Evolutionary conservation across 331 rosid genomes (phyloP), one percentile per base, ranked within the genome.

Genomic region (Quercus lobata): DNA sequence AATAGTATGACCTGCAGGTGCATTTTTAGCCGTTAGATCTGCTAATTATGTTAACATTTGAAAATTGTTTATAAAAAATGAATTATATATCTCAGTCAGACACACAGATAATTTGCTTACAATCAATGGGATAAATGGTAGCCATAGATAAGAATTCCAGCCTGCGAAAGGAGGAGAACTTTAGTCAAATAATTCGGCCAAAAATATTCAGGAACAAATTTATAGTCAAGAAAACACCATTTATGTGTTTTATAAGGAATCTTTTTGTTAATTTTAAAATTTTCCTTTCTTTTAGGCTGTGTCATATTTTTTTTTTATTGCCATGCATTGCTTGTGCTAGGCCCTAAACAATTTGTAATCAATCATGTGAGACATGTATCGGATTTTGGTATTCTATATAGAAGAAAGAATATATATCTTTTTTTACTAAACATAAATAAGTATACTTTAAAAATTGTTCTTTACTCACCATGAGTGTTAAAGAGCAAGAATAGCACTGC

Each of bases 111-210:
- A 75, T 72, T 77, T 75, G 76, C 99, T 95, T 86, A 95, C 99
- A 71, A 95, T 87, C 79, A 95, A 80, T 11, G 99, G 98, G 49
- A 93, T 55, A 35, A 93, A 90, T 14, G 99, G 98, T 15, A 91
- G 86, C 98, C 97, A 95, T 11, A 76, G 37, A 83, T 93, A 93
- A 5, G 98, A 81, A 63, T 85, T 81, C 97, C 92, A 93, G 24
- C 94, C 97, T 95, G 93, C 87, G 83, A 63, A 5, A 75, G 5
- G 5, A 21, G 57, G 5, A 1, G 34, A 57, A n/a, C 30, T 3
- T 25, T 12, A 12, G 55, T 75, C 68, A 52, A 75, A 75, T 9
- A 16, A 52, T 44, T 73, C 52, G 71, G 46, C 44, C 18, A 7
- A 49, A 34, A 30, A n/a, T 17, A 21, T 41, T 41, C 46, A 8